Base-by-base conservation (phyloP, 805 yeast species). In the Pichia phayaonensis region DNA sequence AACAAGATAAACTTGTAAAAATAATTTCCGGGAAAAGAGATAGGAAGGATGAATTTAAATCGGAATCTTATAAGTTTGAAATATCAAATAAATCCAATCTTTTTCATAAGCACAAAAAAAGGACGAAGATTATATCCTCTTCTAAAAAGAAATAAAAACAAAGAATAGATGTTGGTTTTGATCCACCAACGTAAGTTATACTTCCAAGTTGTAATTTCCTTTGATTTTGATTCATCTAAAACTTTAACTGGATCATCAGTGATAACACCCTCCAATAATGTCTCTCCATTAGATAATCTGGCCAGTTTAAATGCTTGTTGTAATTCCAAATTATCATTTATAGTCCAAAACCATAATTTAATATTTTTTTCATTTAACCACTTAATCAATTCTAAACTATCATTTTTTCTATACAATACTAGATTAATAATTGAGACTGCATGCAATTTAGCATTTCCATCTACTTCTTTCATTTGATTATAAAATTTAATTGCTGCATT, bases 311-410 rank as follows among this genome's bases (percentile, higher is more conserved):
- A 26, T 5, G 61, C 60, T 16, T 51, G 46, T 13, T 52, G 43
- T 11, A 66, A 45, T 26, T 63, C 68, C 18, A 53, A 42, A 11
- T 54, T 49, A 23, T 55, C 46, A 53, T 69, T 69, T 24, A 67
- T 60, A 13, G 73, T 69, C 73, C 73, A 69, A 46, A 68, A 56
- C 68, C 70, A 69, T 16, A 69, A 51, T 39, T 59, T 56, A 4
- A 67, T 13, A 16, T 59, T 42, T n/a, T 61, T 49, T 10, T 53
- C 43, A 16, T 46, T 29, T 23, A 59, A 54, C 47, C 56, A 61
- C 2, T 50, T 21, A 7, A 58, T 40, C 11, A 63, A 46, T 15
- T 54, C 49, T 6, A 53, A 40, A 16, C 53, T 57, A 48, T 60
- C 56, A 13, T 53, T 26, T 10, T 53, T 50, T 22, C 63, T 53